Evolutionary conservation across 192 early-diverging fungal genomes (phyloP).

Genomic region (Coemansia sp.): DNA sequence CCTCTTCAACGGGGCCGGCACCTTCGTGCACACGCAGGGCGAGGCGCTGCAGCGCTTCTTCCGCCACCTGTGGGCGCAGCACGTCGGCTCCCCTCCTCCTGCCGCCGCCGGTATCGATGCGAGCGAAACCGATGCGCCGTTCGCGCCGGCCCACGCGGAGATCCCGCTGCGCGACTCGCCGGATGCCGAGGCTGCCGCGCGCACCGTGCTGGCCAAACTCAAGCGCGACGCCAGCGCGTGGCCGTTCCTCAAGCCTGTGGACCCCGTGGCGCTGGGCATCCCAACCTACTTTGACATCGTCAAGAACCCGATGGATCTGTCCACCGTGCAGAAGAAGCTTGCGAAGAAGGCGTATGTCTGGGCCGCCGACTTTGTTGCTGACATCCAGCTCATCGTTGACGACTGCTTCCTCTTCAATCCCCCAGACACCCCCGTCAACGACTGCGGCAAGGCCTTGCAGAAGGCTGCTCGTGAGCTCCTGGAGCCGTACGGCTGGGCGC

Average conservation of each 20-base stretch:
- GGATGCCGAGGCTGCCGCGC: slow-evolving; percentile 11
- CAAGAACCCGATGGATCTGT: slow-evolving; percentile 74
- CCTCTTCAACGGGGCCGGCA: slow-evolving; percentile 58
- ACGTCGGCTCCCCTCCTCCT: background rate
- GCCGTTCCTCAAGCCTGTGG: slow-evolving; percentile 65
- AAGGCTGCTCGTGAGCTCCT: slow-evolving; percentile 22
- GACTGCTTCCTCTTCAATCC: slow-evolving; percentile 73
- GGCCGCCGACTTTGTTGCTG: slow-evolving; percentile 59
- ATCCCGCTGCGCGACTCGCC: too few relatives aligned
- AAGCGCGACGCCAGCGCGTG: slow-evolving; percentile 33
- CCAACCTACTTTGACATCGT: slow-evolving; percentile 69
- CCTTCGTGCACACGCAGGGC: slow-evolving; percentile 59
- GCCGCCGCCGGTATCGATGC: slow-evolving; percentile 9
- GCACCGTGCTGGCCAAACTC: slow-evolving; percentile 22
- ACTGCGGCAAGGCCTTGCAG: slow-evolving; percentile 57
- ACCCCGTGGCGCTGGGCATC: slow-evolving; percentile 60
- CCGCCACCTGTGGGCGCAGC: slow-evolving; percentile 38
- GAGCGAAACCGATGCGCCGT: background rate
- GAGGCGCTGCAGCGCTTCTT: slow-evolving; percentile 57
- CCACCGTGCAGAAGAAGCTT: slow-evolving; percentile 63
- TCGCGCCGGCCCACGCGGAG: too few relatives aligned
- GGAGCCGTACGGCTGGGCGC: slow-evolving; percentile 30
- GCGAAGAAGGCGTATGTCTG: slow-evolving; percentile 55
- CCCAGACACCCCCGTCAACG: slow-evolving; percentile 54
- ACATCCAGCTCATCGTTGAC: slow-evolving; percentile 65